phyloP scores from a whole-genome alignment of 164 flowering plant species.

The Pachysandra terminalis region DNA sequence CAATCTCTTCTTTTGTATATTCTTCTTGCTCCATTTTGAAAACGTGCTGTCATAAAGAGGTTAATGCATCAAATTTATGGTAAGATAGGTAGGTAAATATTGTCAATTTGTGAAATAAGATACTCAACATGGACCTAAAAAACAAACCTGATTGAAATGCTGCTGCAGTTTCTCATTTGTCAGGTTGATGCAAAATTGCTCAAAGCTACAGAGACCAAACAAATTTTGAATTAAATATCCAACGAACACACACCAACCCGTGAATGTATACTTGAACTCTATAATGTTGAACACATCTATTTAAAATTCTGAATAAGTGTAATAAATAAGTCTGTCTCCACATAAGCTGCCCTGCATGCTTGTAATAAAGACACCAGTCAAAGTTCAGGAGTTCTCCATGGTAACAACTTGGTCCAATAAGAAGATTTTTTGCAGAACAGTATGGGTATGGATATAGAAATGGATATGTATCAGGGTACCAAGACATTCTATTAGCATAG shows the following conservation, averaged over 20 bases:
- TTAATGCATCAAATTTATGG: constrained; percentile 1
- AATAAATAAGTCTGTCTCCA: neutral
- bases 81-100: neutral
- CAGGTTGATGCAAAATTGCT: constrained; percentile 98
- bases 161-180: constrained; percentile 99
- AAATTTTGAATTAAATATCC: neutral
- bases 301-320: neutral
- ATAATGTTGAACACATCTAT: neutral
- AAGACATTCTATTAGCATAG: no score
- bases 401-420: no score
- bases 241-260: neutral
- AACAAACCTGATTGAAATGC: constrained; percentile 96
- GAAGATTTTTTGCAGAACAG: no score
- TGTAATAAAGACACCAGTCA: neutral
- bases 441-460: no score
- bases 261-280: neutral
- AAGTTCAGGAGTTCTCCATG: neutral
- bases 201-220: constrained; percentile 62
- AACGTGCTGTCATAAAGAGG: constrained; percentile 65
- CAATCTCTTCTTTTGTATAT: constrained; percentile 92
- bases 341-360: neutral
- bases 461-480: no score
- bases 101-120: no score
- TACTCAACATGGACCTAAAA: neutral
- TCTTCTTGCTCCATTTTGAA: constrained; percentile 99